Base-by-base conservation (phyloP, 1,284 basidiomycete genomes). In the Ceratobasidium sp. region DNA sequence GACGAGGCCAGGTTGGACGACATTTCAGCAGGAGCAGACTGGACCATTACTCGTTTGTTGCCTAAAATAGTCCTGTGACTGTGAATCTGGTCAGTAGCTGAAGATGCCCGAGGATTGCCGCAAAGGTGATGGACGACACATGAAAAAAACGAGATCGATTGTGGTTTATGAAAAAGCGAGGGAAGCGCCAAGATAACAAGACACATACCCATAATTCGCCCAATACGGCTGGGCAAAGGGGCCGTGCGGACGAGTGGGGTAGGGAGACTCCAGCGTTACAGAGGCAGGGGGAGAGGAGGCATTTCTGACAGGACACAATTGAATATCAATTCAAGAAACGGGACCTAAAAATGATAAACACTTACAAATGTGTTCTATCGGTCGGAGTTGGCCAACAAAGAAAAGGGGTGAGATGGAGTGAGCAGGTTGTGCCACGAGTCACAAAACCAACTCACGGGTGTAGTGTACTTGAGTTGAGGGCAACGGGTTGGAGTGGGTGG, bases 201-300 rank as follows among this genome's bases (percentile, higher is more conserved):
- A 53, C 64, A 67, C 64, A 52, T 67, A 67, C 64, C 64, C 64
- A 67, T 67, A 54, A 55, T 67, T 67, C 47, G 64, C 64, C 64
- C 64, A 67, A 67, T 43, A 67, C n/a, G 64, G 64, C 64, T 67
- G 64, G 50, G 64, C 64, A 67, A 49, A 50, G 64, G 64, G 38
- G 64, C 64, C 50, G 29, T 42, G 50, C 32, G 35, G 40, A 42
- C 52, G 64, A 53, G 17, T 32, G 29, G 64, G 64, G 45, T 67
- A 67, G 1, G 64, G 34, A 25, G 52, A 32, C 35, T 5, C 50
- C 52, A 45, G 13, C 29, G 45, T 67, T 50, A 50, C 29, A 32
- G 52, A 22, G 52, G 64, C 27, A 65, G 62, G 20, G 40, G 53
- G 40, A 40, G 34, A 38, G 52, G 52, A 34, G 29, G 64, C 64